These are phyloP conservation scores for Scedosporium apiospermum DNA, from an alignment of 2,329 filamentous ascomycete species.

Conservation along the genomic window DNA sequence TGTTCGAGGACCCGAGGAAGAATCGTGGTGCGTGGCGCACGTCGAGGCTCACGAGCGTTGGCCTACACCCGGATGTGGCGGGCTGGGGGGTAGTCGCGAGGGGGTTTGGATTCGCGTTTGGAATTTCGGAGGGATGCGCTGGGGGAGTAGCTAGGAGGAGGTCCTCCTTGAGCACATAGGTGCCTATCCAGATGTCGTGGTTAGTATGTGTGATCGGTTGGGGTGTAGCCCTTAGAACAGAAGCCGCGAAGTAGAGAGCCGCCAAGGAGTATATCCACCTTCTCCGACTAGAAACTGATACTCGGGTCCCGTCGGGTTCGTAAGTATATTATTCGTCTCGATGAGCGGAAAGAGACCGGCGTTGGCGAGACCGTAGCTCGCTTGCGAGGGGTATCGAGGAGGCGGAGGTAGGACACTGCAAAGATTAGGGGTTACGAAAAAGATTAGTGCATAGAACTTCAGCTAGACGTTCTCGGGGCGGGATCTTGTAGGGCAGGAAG, in stretches of 20 bases:
- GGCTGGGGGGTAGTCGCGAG: constrained; percentile 76
- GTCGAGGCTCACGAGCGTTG: constrained; percentile 68
- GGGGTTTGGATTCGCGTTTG: constrained; percentile 79
- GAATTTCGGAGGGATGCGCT: constrained; percentile 89
- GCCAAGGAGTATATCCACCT: constrained; percentile 40
- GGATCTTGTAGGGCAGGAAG: no score
- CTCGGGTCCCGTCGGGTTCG: constrained; percentile 70
- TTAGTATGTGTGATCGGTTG: not conserved
- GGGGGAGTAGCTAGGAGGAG: constrained; percentile 87
- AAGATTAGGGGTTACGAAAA: not conserved
- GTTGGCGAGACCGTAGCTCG: constrained; percentile 61
- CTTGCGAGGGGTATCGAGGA: constrained; percentile 68
- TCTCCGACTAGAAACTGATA: constrained; percentile 90
- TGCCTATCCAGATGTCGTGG: constrained; percentile 44
- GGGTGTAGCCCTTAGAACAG: not conserved
- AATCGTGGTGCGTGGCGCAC: constrained; percentile 45
- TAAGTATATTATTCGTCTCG: constrained; percentile 87
- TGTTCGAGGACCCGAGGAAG: constrained; percentile 44
- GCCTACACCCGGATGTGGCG: constrained; percentile 74
- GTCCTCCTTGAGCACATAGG: constrained; percentile 84
- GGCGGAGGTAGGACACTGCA: constrained; percentile 75
- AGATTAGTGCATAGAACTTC: not conserved
- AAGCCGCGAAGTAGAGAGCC: not conserved
- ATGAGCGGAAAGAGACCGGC: constrained; percentile 65
- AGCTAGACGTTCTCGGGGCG: no score